A percentile compares a stretch with the other conserved stretches of the same genome.
phyloP scores from a whole-genome alignment of 176 grass and related monocot species.

The Triticum turgidum region DNA sequence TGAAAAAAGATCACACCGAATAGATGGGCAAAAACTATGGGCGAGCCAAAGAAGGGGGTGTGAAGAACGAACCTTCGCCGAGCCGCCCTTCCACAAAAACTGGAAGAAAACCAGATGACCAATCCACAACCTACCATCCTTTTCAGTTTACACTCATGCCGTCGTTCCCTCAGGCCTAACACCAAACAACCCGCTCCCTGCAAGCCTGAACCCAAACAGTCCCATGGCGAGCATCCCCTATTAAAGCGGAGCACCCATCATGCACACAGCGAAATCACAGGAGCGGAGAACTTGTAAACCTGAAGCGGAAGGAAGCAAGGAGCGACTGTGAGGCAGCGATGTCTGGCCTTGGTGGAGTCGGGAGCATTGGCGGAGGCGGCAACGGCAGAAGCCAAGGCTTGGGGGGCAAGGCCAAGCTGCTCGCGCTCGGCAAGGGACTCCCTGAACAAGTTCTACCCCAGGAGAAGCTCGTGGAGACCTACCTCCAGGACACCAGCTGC shows the following conservation, averaged over 20 bases:
- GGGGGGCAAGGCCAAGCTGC: conserved; percentile 61
- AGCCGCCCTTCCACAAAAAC: neutral
- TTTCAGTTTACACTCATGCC: conserved; percentile 24
- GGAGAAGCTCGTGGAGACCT: conserved; percentile 70
- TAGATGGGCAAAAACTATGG: conserved; percentile 26
- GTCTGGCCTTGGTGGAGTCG: conserved; percentile 36
- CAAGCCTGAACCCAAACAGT: conserved; percentile 49
- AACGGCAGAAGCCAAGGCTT: conserved; percentile 31
- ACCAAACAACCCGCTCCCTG: conserved; percentile 49
- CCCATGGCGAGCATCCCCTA: conserved; percentile 30
- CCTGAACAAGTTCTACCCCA: conserved; percentile 81
- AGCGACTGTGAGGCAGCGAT: conserved; percentile 15
- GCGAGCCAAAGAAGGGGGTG: conserved; percentile 41
- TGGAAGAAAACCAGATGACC: conserved; percentile 22
- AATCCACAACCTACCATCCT: conserved; percentile 45
- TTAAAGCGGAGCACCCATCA: conserved; percentile 30
- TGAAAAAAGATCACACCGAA: conserved; percentile 34
- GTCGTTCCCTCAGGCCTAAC: conserved; percentile 28
- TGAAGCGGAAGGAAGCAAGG: neutral
- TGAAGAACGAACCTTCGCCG: conserved; percentile 2
- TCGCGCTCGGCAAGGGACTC: conserved; percentile 83
- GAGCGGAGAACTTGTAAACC: neutral
- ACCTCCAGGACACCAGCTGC: conserved; percentile 62
- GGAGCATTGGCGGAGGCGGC: neutral
- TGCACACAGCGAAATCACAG: neutral